Base-by-base conservation (phyloP, 83 land plant species). In the Isoetes engelmannii region DNA sequence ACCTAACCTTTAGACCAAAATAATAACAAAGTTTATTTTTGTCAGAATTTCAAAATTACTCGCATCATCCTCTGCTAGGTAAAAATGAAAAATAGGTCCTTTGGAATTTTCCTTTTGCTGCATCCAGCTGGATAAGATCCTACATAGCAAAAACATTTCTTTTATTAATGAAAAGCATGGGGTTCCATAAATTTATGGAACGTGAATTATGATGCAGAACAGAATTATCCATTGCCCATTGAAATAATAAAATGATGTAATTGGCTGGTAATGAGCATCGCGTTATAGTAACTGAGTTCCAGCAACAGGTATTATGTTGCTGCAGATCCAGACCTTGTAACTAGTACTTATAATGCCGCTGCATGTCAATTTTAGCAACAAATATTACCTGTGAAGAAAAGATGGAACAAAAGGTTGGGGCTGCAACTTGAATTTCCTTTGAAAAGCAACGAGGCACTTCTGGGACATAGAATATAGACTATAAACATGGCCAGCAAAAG, bases 401-500 rank as follows among this genome's bases (percentile, higher is more conserved):
- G 69, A 13, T n/a, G 69, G 69, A 66, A 63, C 12, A 43, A 62
- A 63, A 13, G 70, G 74, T 4, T 66, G 66, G 13, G 53, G 43
- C 74, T 63, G 61, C 65, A 70, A 58, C 53, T 18, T 4, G 62
- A 47, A 42, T 72, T 67, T 12, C 44, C 74, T 3, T 19, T 67
- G 44, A 6, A 86, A 87, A 28, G 90, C 84, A 87, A 86, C 84
- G 48, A 89, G 83, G 5, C 94, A 87, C 6, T 81, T 77, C 4
- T 90, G 84, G 6, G 87, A 86, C 56, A 86, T 77, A 63, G 86
- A 87, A 49, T 84, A 81, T 84, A 89, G 81, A 69, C 85, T 86
- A 45, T 84, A 89, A 41, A 86, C 94, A 79, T 89, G 90, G 28
- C 94, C 94, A 20, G 86, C 83, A 61, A 89, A 89, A 17, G 86